phyloP scores from a whole-genome alignment of 768 basidiomycete genomes.

The Auriscalpium microsporum region DNA sequence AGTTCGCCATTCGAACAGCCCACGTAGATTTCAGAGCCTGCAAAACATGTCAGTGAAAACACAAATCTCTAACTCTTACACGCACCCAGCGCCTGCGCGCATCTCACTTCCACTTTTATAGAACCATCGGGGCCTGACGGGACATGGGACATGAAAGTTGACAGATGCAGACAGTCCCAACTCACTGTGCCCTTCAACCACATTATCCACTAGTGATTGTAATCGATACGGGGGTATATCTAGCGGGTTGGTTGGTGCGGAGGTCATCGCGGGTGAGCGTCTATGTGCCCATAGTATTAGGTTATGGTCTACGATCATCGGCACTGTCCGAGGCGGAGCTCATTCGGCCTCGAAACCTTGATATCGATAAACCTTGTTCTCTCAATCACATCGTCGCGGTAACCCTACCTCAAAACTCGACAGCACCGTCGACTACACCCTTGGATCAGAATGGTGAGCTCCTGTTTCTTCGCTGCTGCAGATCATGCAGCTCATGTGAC shows the following conservation, averaged over 20 bases:
- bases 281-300: too few species aligned
- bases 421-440: conserved; percentile 18
- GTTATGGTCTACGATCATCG: neutral
- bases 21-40: conserved; percentile 75
- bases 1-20: conserved; percentile 83
- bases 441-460: conserved; percentile 24
- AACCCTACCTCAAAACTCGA: conserved; percentile 17
- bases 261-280: conserved; percentile 24
- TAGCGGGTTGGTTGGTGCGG: conserved; percentile 31
- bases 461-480: neutral
- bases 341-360: conserved; percentile 4
- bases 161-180: neutral
- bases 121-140: conserved; percentile 10
- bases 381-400: conserved; percentile 16
- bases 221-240: conserved; percentile 58
- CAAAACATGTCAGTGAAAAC: conserved; percentile 18
- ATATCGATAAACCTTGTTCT: conserved; percentile 23
- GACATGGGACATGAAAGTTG: too few species aligned
- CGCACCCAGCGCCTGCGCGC: conserved; percentile 23
- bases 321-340: conserved; percentile 16
- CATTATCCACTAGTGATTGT: conserved; percentile 35
- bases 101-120: conserved; percentile 13
- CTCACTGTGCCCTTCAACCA: conserved; percentile 18
- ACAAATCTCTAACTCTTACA: conserved; percentile 1
- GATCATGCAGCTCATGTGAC: conserved; percentile 11